phyloP scores from a whole-genome alignment of 257 asterid genomes.

The Nicotiana benthamiana region DNA sequence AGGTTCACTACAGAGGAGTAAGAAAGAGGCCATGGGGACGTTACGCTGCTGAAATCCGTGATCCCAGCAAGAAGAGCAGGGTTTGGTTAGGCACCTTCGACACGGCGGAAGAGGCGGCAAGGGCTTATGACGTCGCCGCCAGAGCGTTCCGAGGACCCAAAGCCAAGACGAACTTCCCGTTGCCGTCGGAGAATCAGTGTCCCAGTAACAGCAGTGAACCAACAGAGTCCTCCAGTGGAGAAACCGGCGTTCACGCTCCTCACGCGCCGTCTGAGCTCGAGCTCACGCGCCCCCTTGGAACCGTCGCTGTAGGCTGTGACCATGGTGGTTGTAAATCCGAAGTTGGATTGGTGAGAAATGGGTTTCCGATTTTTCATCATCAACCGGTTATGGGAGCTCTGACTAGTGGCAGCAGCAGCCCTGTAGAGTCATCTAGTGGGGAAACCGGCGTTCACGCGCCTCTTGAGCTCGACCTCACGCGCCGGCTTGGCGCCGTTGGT shows the following conservation, averaged over 20 bases:
- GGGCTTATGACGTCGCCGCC: constrained; percentile 82
- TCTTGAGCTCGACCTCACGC: constrained; percentile 56
- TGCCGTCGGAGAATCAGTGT: constrained; percentile 31
- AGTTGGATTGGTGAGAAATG: constrained; percentile 8
- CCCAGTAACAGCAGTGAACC: constrained; percentile 62
- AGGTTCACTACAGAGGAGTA: constrained; percentile 75
- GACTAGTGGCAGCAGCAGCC: constrained; percentile 50
- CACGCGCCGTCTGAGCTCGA: constrained; percentile 50
- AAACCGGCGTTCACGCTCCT: constrained; percentile 33
- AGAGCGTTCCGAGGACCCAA: constrained; percentile 72
- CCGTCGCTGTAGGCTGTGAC: background rate
- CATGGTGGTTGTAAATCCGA: constrained; percentile 2
- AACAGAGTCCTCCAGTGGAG: constrained; percentile 59
- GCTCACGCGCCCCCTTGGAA: constrained; percentile 75
- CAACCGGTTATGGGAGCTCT: background rate
- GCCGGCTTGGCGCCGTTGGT: constrained; percentile 38
- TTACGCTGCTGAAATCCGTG: constrained; percentile 94
- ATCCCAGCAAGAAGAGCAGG: constrained; percentile 73
- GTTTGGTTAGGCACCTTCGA: constrained; percentile 93
- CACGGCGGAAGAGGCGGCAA: constrained; percentile 92
- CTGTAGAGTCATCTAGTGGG: constrained; percentile 58
- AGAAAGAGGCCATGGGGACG: constrained; percentile 99
- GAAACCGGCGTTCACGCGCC: constrained; percentile 39
- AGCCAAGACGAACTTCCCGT: constrained; percentile 76
- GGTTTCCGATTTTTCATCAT: background rate